A percentile compares a stretch with the other conserved stretches of the same genome.
Evolutionary conservation across 345 rosid genomes (phyloP).

Genomic region (Clausena lansium): DNA sequence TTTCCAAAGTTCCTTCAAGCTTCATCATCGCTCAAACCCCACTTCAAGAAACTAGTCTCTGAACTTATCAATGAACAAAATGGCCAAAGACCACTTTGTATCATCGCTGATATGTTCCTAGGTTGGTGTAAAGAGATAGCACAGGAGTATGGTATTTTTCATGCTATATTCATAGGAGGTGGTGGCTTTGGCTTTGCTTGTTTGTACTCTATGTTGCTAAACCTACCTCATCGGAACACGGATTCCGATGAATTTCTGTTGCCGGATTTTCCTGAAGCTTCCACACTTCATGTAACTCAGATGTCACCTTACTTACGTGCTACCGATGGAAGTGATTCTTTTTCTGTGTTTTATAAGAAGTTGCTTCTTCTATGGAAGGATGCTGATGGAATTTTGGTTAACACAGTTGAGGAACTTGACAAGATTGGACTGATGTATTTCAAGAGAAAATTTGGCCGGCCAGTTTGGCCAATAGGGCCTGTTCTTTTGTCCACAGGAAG

Average conservation of each 20-base stretch:
- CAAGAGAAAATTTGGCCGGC: constrained; percentile 13
- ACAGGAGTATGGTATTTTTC: constrained; percentile 29
- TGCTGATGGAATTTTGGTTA: constrained; percentile 30
- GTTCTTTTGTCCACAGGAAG: constrained; percentile 15
- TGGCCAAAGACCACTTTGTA: constrained; percentile 32
- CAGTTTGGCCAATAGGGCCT: constrained; percentile 33
- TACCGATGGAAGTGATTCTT: constrained; percentile 28
- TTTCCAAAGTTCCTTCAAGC: constrained; percentile 38
- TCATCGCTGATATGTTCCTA: constrained; percentile 7
- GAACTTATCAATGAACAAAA: constrained; percentile 15
- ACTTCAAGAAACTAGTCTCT: constrained; percentile 25
- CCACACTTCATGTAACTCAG: constrained; percentile 21
- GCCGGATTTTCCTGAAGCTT: constrained; percentile 28
- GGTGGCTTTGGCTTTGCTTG: constrained; percentile 34
- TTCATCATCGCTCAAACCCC: constrained; percentile 29
- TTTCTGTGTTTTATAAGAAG: constrained; percentile 4
- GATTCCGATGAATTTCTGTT: constrained; percentile 19
- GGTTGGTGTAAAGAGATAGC: constrained; percentile 17
- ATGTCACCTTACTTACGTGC: constrained; percentile 8
- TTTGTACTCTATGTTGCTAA: constrained; percentile 26
- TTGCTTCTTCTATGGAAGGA: constrained; percentile 18
- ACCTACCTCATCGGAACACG: constrained; percentile 17
- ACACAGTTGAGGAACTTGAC: constrained; percentile 34
- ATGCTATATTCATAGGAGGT: constrained; percentile 23
- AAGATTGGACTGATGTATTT: constrained; percentile 26